Evolutionary conservation across 805 yeast species (phyloP), one percentile per base, ranked within the genome.

Genomic region (Lipomyces sp.): DNA sequence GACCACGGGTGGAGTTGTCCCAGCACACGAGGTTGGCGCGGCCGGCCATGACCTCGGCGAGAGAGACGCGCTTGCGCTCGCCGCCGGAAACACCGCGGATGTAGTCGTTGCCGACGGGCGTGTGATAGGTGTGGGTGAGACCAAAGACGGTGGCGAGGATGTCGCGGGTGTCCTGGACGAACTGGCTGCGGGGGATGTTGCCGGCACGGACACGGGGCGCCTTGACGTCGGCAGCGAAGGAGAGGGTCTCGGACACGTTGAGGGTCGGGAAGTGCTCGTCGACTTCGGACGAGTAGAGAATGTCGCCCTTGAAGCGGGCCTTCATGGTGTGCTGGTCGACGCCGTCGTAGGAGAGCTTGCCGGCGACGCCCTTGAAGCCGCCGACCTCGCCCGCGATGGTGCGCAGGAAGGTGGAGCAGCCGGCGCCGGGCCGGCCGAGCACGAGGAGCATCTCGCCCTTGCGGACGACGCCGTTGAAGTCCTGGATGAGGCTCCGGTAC

Each of bases 1-100:
- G 74, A 61, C 95, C 95, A 71, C 93, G 79, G 4, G 95, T 86
- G 4, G 91, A 84, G 63, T 86, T 86, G 71, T 86, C 90, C 80
- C 86, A 83, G 67, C 85, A 80, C 57, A 77, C 82, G 44, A 83
- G 72, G 43, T 78, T 70, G 28, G 87, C 83, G 26, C 82, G 79
- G 43, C 82, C 74, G 41, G 84, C 76, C 40, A 83, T 70, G 1
- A 85, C 85, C 68, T 86, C 95, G 10, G 89, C 87, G 61, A 86
- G 81, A 10, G 91, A 83, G 2, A 86, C 91, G 71, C 95, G 79
- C 68, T 85, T 84, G 59, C 95, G 73, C 70, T 86, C 93, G 66
- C 82, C 81, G 49, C 81, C 82, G 29, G 79, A 74, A 44, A 77
- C 79, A 61, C 84, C 84, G 61, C 82, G 72, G 16, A 79, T 71